Evolutionary conservation across 169 alveolate species (phyloP).

Genomic region (Plasmodium fragile): DNA sequence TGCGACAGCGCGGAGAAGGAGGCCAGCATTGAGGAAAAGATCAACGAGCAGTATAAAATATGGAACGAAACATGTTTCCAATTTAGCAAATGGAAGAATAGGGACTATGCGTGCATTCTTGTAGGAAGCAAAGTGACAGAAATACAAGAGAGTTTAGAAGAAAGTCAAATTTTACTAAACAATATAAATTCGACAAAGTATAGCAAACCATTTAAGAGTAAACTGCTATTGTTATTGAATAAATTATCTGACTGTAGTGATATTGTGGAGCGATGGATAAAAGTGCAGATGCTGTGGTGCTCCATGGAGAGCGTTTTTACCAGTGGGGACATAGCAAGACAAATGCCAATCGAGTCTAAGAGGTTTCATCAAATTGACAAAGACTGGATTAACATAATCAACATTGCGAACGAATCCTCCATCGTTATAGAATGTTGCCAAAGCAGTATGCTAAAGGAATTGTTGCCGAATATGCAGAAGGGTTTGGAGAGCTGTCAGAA

Average conservation of each 20-base stretch:
- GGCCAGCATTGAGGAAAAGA: conserved; percentile 92
- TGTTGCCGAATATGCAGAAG: conserved; percentile 92
- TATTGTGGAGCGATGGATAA: conserved; percentile 97
- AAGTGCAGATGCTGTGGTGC: conserved; percentile 97
- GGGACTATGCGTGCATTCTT: conserved; percentile 90
- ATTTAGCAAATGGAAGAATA: conserved; percentile 93
- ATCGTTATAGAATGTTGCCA: conserved; percentile 95
- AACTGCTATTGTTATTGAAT: conserved; percentile 89
- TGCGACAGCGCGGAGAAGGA: conserved; percentile 97
- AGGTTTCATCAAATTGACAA: conserved; percentile 95
- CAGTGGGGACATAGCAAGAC: conserved; percentile 98
- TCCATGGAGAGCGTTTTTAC: conserved; percentile 97
- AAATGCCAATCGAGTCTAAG: conserved; percentile 97
- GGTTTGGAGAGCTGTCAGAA: conserved; percentile 96
- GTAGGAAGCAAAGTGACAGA: conserved; percentile 92
- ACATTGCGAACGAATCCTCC: conserved; percentile 95
- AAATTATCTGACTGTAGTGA: conserved; percentile 95
- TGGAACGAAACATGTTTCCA: conserved; percentile 95
- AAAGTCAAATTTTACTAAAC: conserved; percentile 92
- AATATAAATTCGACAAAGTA: conserved; percentile 94
- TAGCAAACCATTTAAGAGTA: conserved; percentile 94
- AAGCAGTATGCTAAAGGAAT: conserved; percentile 95
- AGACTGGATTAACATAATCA: conserved; percentile 95
- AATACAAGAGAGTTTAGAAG: conserved; percentile 94
- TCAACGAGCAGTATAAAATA: conserved; percentile 91